phyloP scores from a whole-genome alignment of 23 red algal species.

The Gracilaria domingensis region DNA sequence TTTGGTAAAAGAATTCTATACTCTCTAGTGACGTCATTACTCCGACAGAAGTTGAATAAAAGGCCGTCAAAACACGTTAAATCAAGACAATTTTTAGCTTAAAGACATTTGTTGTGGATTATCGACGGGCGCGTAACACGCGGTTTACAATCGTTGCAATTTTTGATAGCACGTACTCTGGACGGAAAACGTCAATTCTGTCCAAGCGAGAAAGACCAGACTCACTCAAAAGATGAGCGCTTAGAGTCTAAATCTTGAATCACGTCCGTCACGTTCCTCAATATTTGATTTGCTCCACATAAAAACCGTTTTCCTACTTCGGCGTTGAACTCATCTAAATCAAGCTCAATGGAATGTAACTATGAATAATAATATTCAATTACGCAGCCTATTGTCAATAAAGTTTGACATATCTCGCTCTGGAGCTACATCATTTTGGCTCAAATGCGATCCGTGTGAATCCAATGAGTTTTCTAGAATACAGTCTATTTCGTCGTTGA shows the following conservation, averaged over 20 bases:
- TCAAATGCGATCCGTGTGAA: background rate
- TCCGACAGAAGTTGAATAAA: background rate
- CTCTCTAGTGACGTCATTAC: background rate
- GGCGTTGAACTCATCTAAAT: background rate
- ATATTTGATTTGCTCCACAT: background rate
- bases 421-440: background rate
- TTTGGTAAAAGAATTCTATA: background rate
- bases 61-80: constrained; percentile 21
- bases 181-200: background rate
- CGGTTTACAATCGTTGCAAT: background rate
- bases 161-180: background rate
- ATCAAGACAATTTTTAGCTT: constrained; percentile 5
- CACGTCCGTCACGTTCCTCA: background rate
- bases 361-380: background rate
- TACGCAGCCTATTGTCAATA: background rate
- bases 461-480: background rate
- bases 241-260: background rate
- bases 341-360: background rate
- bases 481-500: background rate
- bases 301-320: background rate
- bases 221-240: background rate
- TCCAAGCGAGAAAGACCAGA: background rate
- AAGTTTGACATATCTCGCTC: background rate
- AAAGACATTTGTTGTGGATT: background rate
- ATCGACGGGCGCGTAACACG: background rate